Conservation (phyloP, 2,329 filamentous ascomycete species). For the Aspergillus versicolor region DNA sequence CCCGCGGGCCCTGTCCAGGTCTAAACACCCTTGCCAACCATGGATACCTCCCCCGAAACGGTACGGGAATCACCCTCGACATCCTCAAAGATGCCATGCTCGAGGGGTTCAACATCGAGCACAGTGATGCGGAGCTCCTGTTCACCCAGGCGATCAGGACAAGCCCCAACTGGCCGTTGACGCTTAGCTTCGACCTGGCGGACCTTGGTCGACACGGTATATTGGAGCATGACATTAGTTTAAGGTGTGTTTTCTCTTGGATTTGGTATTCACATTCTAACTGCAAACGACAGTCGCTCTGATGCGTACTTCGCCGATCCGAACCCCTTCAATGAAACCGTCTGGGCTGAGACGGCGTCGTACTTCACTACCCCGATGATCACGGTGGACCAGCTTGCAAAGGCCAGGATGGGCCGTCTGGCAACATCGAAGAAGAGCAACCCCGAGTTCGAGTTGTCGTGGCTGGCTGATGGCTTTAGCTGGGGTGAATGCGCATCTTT, state of each 20-base stretch:
- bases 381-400: slow-evolving; percentile 7
- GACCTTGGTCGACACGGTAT: slow-evolving; percentile 10
- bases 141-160: slow-evolving; percentile 11
- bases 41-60: slow-evolving; percentile 15
- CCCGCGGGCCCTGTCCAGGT: slow-evolving; percentile 14
- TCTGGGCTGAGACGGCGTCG: slow-evolving; percentile 14
- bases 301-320: slow-evolving; percentile 17
- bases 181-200: slow-evolving; percentile 6
- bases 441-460: slow-evolving; percentile 4
- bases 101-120: slow-evolving; percentile 12
- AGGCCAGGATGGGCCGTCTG: slow-evolving; percentile 11
- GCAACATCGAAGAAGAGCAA: slow-evolving; percentile 13
- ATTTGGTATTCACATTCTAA: no score
- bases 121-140: slow-evolving; percentile 7
- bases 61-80: slow-evolving; percentile 9
- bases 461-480: slow-evolving; percentile 10
- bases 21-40: slow-evolving; percentile 17
- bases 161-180: neutral
- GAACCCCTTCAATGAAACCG: slow-evolving; percentile 16
- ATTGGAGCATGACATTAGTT: slow-evolving; percentile 15
- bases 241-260: neutral
- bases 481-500: slow-evolving; percentile 16
- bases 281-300: slow-evolving; percentile 4
- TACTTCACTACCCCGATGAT: slow-evolving; percentile 15
- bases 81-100: slow-evolving; percentile 16